Percentiles rank a stretch among this genome's conserved stretches.
Conservation (phyloP, 192 early-diverging fungal genomes). For the Geosiphon pyriformis region DNA sequence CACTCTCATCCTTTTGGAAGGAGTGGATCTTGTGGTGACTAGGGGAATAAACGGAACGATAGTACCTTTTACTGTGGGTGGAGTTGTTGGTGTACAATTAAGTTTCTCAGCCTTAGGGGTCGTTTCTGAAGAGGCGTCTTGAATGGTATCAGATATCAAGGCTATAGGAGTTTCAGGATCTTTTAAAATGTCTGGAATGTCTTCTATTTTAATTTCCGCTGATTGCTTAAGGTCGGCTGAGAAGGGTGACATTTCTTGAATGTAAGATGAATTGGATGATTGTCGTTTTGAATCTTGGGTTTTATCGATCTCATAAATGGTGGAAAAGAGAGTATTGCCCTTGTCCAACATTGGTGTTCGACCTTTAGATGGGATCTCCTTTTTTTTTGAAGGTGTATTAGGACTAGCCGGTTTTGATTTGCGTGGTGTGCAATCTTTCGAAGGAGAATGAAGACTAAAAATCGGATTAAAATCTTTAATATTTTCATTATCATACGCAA, state of each 20-base stretch:
- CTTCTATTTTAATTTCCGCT: background rate
- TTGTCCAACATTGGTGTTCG: background rate
- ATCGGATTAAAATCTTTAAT: too few species aligned
- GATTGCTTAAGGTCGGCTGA: background rate
- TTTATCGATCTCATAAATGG: background rate
- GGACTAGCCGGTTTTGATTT: background rate
- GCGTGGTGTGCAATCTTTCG: background rate
- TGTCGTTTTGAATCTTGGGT: background rate
- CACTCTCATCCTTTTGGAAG: background rate
- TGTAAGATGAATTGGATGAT: too few species aligned
- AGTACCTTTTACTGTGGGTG: background rate
- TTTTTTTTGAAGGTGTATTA: background rate
- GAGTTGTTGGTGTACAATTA: background rate
- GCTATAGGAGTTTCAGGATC: background rate
- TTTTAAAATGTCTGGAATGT: background rate
- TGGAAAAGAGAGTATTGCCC: background rate
- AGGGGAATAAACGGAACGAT: background rate
- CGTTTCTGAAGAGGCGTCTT: background rate
- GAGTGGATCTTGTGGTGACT: background rate
- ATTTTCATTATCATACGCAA: too few species aligned
- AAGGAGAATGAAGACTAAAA: background rate
- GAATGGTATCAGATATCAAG: background rate
- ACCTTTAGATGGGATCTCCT: background rate
- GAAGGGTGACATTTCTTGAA: background rate
- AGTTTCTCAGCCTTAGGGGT: background rate